These are phyloP conservation scores for Thalassia testudinum DNA, from an alignment of 116 monocot species.

Conservation along the genomic window DNA sequence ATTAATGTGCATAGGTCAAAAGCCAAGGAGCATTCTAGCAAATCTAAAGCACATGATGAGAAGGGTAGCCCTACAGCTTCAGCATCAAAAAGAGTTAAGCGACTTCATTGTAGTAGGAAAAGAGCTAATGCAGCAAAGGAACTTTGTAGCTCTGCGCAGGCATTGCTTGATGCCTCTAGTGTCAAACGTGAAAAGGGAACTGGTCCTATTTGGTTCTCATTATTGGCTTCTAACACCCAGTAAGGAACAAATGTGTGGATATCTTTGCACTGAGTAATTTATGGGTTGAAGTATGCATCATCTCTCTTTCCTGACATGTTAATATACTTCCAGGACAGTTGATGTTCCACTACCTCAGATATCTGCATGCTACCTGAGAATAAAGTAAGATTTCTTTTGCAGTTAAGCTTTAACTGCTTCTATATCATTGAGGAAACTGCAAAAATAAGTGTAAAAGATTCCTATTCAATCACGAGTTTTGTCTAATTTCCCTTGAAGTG, in stretches of 20 bases:
- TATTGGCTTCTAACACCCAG: constrained; percentile 50
- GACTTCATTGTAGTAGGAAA: constrained; percentile 23
- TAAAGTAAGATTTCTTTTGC: constrained; percentile 51
- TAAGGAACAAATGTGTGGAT: constrained; percentile 19
- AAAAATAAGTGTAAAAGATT: too few relatives aligned
- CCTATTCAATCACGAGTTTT: too few relatives aligned
- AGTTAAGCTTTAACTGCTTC: too few relatives aligned
- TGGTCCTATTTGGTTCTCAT: constrained; percentile 73
- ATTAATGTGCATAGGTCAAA: constrained; percentile 18
- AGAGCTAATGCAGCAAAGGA: constrained; percentile 20
- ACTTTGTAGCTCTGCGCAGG: constrained; percentile 27
- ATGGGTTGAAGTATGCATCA: neutral
- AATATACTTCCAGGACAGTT: constrained; percentile 33
- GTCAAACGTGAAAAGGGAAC: constrained; percentile 31
- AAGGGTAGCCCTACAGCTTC: constrained; percentile 16
- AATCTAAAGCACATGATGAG: constrained; percentile 36
- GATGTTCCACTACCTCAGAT: constrained; percentile 46
- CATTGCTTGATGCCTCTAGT: constrained; percentile 39
- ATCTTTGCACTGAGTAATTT: too few relatives aligned
- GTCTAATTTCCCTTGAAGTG: too few relatives aligned
- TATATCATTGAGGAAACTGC: too few relatives aligned
- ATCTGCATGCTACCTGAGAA: constrained; percentile 61
- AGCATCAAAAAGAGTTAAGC: constrained; percentile 24
- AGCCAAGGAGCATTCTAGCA: constrained; percentile 19
- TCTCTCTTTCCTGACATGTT: neutral